Evolutionary conservation across 805 yeast species (phyloP), one percentile per base, ranked within the genome.

Genomic region (Myxozyma melibiosi): DNA sequence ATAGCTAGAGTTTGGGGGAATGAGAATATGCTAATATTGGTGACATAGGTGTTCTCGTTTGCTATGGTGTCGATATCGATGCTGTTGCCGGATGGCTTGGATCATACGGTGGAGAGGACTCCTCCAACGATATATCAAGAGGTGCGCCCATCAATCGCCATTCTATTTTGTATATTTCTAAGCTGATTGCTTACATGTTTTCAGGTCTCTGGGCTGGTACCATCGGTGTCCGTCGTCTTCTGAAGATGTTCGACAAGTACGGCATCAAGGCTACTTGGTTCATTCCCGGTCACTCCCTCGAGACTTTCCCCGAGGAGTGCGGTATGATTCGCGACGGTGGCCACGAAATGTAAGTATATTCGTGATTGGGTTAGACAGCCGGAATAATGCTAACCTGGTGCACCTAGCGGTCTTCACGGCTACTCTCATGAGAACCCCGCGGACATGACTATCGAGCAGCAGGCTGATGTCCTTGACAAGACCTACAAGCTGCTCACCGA

Each of bases 1-100:
- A 18, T 20, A 13, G 18, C 14, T 24, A 27, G n/a, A n/a, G n/a
- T n/a, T n/a, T n/a, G n/a, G n/a, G n/a, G n/a, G n/a, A n/a, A n/a
- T n/a, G n/a, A n/a, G n/a, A n/a, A n/a, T n/a, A 22, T 39, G 25
- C 43, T 20, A 48, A 24, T 31, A 30, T 6, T 14, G 11, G 7
- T 6, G 6, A 14, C 35, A 18, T 18, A 71, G 72, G 73, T 53
- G 72, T 71, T 52, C 64, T 71, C 20, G 70, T 73, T 55, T 67
- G 72, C 52, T 73, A 73, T 53, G 76, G 76, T 42, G 71, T 73
- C 40, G 76, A 73, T 48, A 71, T 73, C 35, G 76, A 73, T 57
- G 76, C 76, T 6, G 76, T 73, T 28, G 67, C 73, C 13, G 74
- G 74, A 2, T 73, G 76, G 76, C 65, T 73, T 18, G 74, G 74